Evolutionary conservation across 2,329 filamentous ascomycete genomes (phyloP), one percentile per base, ranked within the genome.

Genomic region (Ascochyta fabae): DNA sequence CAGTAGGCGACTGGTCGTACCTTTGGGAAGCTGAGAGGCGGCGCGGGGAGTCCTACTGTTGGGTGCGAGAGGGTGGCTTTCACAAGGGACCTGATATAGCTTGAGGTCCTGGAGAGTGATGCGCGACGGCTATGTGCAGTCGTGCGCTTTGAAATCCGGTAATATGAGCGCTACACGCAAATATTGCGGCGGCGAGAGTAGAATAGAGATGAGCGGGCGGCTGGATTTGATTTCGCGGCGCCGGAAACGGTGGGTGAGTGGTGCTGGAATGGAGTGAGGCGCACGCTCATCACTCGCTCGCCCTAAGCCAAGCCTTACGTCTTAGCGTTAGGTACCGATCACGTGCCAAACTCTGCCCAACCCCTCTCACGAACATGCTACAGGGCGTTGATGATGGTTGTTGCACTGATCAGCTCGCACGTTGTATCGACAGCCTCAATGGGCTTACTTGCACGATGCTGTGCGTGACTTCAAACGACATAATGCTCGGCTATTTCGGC

Each of bases 1-100:
- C 52, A 64, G 52, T 44, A 62, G 64, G 64, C 62, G 58, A 51
- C 53, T 58, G 48, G 63, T 67, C 66, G 66, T 69, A 69, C 66
- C 66, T 69, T 69, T 49, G 66, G 66, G 56, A 48, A 60, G 38
- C 42, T 51, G 52, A 56, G 54, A 6, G 58, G 53, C 44, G 51
- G 60, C 53, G 47, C 46, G 45, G 55, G 48, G 54, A 46, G 45
- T 63, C 60, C 60, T 63, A 59, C 57, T 60, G 60, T 55, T 59
- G 56, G 38, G 22, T 56, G 46, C 46, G 46, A 62, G 53, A 56
- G 47, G 27, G 39, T 52, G 59, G 58, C 61, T 48, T 62, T 60
- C 45, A 57, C 58, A 58, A 49, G 59, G 58, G 53, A 59, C 50
- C 63, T 64, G 56, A 63, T 54, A 55, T 54, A 55, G 60, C 56